phyloP scores from a whole-genome alignment of 257 asterid genomes.

The Jaltomata sinuosa region DNA sequence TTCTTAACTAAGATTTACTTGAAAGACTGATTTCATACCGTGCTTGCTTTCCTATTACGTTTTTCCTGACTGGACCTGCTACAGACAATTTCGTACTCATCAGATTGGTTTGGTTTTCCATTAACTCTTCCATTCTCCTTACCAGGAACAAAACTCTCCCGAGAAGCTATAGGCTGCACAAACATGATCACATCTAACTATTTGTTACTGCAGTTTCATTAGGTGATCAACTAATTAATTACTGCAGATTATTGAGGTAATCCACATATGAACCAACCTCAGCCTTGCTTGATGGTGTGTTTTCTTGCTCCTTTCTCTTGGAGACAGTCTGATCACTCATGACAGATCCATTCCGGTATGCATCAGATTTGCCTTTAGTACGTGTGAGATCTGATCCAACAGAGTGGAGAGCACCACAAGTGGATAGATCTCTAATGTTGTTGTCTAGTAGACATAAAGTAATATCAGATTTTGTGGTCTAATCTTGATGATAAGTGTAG shows the following conservation, averaged over 20 bases:
- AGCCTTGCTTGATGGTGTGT: slow-evolving; percentile 70
- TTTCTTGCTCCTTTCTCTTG: slow-evolving; percentile 39
- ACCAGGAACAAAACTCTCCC: slow-evolving; percentile 72
- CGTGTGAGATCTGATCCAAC: slow-evolving; percentile 86
- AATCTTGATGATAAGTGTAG: background rate
- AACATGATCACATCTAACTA: slow-evolving; percentile 1
- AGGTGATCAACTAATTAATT: background rate
- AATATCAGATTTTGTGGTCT: background rate
- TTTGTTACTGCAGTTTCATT: background rate
- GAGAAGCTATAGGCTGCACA: slow-evolving; percentile 65
- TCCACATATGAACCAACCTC: slow-evolving; percentile 29
- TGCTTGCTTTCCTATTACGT: slow-evolving; percentile 73
- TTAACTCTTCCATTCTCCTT: slow-evolving; percentile 33
- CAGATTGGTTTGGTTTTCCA: slow-evolving; percentile 15
- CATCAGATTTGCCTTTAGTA: slow-evolving; percentile 44
- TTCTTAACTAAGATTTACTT: background rate
- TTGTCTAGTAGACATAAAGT: slow-evolving; percentile 23
- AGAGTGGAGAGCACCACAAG: slow-evolving; percentile 89
- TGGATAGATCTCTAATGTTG: slow-evolving; percentile 55
- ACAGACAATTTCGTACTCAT: slow-evolving; percentile 30
- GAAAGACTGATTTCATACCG: slow-evolving; percentile 31
- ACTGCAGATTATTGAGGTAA: background rate
- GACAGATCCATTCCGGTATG: slow-evolving; percentile 29
- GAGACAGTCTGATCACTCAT: slow-evolving; percentile 37
- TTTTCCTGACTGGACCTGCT: slow-evolving; percentile 64